Evolutionary conservation across 106 monocot species (phyloP).

Genomic region (Amphibolis antarctica): DNA sequence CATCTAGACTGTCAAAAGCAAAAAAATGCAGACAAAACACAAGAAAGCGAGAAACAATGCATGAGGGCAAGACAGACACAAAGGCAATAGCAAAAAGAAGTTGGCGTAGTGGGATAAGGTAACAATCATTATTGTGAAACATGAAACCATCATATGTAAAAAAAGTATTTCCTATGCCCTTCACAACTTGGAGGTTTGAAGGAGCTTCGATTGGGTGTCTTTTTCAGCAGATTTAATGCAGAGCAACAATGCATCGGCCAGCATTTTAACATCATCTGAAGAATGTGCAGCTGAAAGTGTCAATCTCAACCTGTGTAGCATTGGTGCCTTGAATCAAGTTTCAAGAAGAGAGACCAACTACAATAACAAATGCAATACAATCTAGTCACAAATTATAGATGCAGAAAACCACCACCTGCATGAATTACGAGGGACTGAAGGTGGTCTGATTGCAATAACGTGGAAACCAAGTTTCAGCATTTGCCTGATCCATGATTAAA

Average conservation of each 20-base stretch:
- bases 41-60: too few relatives aligned
- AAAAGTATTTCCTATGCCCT: too few relatives aligned
- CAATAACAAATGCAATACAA: neutral
- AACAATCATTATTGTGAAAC: too few relatives aligned
- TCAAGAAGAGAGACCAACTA: neutral
- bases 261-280: constrained; percentile 50
- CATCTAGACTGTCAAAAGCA: too few relatives aligned
- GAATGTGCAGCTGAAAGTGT: constrained; percentile 77
- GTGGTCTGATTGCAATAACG: constrained; percentile 79
- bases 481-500: constrained; percentile 27
- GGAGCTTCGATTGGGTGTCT: neutral
- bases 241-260: constrained; percentile 40
- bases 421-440: constrained; percentile 74
- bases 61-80: too few relatives aligned
- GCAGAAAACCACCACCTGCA: constrained; percentile 45
- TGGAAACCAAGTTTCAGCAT: constrained; percentile 76
- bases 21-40: too few relatives aligned
- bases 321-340: neutral
- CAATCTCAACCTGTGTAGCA: constrained; percentile 49
- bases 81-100: too few relatives aligned
- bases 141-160: too few relatives aligned
- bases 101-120: too few relatives aligned
- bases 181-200: neutral
- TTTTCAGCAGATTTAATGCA: neutral
- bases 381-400: neutral